Percentiles rank a stretch among this genome's conserved stretches.
Evolutionary conservation across 2,329 filamentous ascomycete genomes (phyloP).

Genomic region (Aspergillus quadricinctus): DNA sequence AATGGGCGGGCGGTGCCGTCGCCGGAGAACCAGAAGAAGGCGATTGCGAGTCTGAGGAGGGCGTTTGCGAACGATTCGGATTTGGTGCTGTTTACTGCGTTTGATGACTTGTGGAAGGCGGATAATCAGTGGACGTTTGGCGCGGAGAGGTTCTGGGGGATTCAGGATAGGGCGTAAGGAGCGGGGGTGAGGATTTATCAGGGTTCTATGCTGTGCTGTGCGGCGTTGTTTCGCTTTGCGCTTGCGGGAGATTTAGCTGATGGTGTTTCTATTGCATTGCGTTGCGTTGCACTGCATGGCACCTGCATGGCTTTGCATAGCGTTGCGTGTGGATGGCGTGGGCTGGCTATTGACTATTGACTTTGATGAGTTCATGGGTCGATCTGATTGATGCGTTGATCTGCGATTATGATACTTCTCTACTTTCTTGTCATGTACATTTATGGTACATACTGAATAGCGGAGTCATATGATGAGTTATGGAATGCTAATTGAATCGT

Average conservation of each 20-base stretch:
- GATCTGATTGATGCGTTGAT: background rate
- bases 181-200: background rate
- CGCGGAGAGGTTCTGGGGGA: constrained; percentile 75
- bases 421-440: background rate
- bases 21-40: constrained; percentile 59
- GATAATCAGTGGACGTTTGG: constrained; percentile 59
- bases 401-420: background rate
- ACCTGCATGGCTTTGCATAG: background rate
- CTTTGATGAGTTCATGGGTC: background rate
- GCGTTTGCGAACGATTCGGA: constrained; percentile 46
- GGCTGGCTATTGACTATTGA: background rate
- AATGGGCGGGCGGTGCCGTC: constrained; percentile 69
- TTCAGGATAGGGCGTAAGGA: constrained; percentile 26
- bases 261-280: background rate
- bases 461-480: background rate
- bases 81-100: constrained; percentile 72
- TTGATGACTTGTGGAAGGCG: constrained; percentile 75
- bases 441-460: background rate
- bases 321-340: background rate
- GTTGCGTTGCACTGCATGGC: background rate
- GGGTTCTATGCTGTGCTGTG: background rate
- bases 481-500: background rate
- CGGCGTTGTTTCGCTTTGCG: background rate
- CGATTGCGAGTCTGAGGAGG: constrained; percentile 60
- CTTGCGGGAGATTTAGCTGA: background rate